Evolutionary conservation across 768 basidiomycete genomes (phyloP), one percentile per base, ranked within the genome.

Genomic region (Butyriboletus loyo): DNA sequence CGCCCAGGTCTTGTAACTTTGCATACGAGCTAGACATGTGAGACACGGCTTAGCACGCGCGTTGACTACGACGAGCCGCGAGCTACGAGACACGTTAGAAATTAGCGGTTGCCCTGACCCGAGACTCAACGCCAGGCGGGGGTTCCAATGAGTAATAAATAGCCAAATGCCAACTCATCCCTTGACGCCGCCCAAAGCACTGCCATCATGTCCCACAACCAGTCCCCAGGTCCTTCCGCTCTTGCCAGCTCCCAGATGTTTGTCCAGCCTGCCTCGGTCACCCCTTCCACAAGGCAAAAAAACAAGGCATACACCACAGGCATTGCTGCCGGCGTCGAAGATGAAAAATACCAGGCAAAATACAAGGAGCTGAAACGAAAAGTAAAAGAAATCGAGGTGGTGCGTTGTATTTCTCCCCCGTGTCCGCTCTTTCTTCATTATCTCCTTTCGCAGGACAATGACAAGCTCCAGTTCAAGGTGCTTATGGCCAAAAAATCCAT

Each of bases 321-420:
- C 55, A 86, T 89, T 56, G 80, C 86, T 35, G 87, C 86, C 25
- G 85, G 87, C 61, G 87, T 86, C 19, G 89, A 92, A 66, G 90
- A 92, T 70, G 82, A 81, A 65, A 92, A 90, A 71, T 93, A 92
- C 68, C 86, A 89, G 54, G 80, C 82, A 64, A 92, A 92, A 72
- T 93, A 92, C 75, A 89, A 84, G 69, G 90, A 93, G 53, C 76
- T 93, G 57, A 92, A 89, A 70, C 81, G 85, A 72, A 92, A 91
- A 73, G 89, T 92, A 52, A 87, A 84, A 66, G 89, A 92, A 71
- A 87, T 92, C 57, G 91, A 93, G 73, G 70, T 77, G 30, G 91
- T 90, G 54, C 61, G 86, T 81, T 60, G 9, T 38, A 17, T 37
- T 32, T 27, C 31, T 36, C 19, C 22, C 22, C 24, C 42, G 37